phyloP scores from a whole-genome alignment of 257 asterid species.

The Solanum dulcamara region DNA sequence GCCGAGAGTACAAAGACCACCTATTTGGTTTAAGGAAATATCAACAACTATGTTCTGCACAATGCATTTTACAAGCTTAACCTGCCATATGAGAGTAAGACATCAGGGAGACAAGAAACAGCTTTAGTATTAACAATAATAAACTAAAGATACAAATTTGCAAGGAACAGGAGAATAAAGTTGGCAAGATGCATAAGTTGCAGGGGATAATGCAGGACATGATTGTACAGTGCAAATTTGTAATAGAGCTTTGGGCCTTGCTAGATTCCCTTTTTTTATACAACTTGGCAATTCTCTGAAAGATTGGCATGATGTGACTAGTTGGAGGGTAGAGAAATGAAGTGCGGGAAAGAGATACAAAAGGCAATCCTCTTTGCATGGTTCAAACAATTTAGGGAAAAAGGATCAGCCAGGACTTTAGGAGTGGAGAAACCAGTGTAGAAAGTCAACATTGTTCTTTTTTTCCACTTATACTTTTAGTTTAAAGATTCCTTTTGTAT shows the following conservation, averaged over 20 bases:
- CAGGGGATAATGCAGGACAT: not conserved
- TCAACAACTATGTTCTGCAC: conserved; percentile 38
- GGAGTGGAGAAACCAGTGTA: not conserved
- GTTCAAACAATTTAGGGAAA: not conserved
- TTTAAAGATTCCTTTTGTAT: not conserved
- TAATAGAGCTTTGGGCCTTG: not conserved
- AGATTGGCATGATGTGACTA: not conserved
- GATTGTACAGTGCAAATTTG: not conserved
- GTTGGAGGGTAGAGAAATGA: not conserved
- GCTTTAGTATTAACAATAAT: not conserved
- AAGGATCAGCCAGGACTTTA: not conserved
- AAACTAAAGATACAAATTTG: not conserved
- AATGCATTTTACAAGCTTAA: conserved; percentile 39
- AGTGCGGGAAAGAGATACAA: not conserved
- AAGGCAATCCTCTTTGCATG: not conserved
- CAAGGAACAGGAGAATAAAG: not conserved
- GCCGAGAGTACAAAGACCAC: conserved; percentile 44
- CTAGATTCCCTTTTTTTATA: not conserved
- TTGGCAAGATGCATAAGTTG: not conserved
- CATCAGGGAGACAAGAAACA: not conserved
- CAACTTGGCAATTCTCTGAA: not conserved
- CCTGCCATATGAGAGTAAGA: conserved; percentile 16
- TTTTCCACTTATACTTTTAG: not conserved
- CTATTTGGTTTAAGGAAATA: conserved; percentile 40
- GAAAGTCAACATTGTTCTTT: not conserved